A percentile compares a stretch with the other conserved stretches of the same genome.
Evolutionary conservation across 345 rosid species (phyloP).

Genomic region (Brassica nigra): DNA sequence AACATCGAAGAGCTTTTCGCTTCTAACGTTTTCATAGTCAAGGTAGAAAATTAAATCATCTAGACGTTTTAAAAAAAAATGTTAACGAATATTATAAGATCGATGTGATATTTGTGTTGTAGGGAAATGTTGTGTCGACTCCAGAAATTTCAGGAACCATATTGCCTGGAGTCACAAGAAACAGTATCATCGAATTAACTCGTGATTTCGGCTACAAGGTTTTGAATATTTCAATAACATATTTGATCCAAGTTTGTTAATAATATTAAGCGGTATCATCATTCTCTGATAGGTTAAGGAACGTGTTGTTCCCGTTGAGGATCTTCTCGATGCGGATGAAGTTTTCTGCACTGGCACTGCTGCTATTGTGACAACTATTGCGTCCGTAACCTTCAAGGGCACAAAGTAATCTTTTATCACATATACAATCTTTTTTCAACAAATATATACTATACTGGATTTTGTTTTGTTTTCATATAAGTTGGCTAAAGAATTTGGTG

Average conservation of each 20-base stretch:
- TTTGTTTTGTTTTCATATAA: background rate
- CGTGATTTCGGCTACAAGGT: slow-evolving; percentile 75
- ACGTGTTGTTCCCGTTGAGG: slow-evolving; percentile 39
- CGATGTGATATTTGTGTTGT: background rate
- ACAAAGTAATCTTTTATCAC: slow-evolving; percentile 17
- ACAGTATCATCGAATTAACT: slow-evolving; percentile 78
- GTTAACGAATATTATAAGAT: background rate
- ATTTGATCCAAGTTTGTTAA: background rate
- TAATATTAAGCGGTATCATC: background rate
- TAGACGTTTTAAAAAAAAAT: background rate
- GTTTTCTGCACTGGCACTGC: slow-evolving; percentile 85
- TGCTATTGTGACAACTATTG: slow-evolving; percentile 70
- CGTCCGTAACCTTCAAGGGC: slow-evolving; percentile 38
- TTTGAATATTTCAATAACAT: background rate
- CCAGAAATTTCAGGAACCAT: slow-evolving; percentile 82
- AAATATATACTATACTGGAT: background rate
- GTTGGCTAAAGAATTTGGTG: background rate
- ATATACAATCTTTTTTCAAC: no score
- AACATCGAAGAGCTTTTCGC: slow-evolving; percentile 69
- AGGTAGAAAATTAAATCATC: slow-evolving; percentile 42
- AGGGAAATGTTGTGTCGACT: slow-evolving; percentile 73
- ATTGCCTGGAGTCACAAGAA: slow-evolving; percentile 82
- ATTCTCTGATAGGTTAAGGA: slow-evolving; percentile 29
- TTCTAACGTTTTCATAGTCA: slow-evolving; percentile 58
- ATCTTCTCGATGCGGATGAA: slow-evolving; percentile 71